Evolutionary conservation across 2,329 filamentous ascomycete genomes (phyloP), one percentile per base, ranked within the genome.

Genomic region (Ramularia endophylla): DNA sequence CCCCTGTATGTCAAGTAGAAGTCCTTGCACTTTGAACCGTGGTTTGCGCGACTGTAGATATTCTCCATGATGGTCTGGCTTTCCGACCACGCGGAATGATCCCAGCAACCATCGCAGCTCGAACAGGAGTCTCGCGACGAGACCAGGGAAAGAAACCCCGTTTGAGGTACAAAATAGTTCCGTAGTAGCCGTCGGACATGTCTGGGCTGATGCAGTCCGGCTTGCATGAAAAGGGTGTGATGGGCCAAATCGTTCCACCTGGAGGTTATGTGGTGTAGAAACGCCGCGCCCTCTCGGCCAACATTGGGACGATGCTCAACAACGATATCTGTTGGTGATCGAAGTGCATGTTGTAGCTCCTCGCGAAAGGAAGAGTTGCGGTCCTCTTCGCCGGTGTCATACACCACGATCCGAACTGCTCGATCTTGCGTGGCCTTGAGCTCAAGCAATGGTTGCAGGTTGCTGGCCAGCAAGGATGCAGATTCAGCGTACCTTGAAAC

Each of bases 41-140:
- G 6, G 22, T 25, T 25, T 6, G 22, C 22, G 22, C 22, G 22
- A 25, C 22, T 25, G 17, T 19, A 19, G 4, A 34, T 20, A 8
- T 7, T 6, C 2, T 34, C 32, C 32, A 34, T 12, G 16, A 34
- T n/a, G 11, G 15, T n/a, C 18, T 8, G 18, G 7, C 15, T 34
- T n/a, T 34, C 32, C 32, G 32, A 34, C 32, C 32, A 34, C 16
- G 32, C 20, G n/a, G 32, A 34, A 17, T 34, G 32, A n/a, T 34
- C 32, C 32, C 32, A 34, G 32, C 32, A 34, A 12, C 11, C 20
- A 15, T 34, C 32, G 11, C 32, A 34, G 18, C 20, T 19, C 9
- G 18, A n/a, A 20, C 32, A 34, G 16, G 20, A 34, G n/a, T 34
- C 17, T 20, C 20, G 32, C 8, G 11, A 8, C 13, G 18, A 15